phyloP scores from a whole-genome alignment of 768 basidiomycete species.

The Russula vinacea region DNA sequence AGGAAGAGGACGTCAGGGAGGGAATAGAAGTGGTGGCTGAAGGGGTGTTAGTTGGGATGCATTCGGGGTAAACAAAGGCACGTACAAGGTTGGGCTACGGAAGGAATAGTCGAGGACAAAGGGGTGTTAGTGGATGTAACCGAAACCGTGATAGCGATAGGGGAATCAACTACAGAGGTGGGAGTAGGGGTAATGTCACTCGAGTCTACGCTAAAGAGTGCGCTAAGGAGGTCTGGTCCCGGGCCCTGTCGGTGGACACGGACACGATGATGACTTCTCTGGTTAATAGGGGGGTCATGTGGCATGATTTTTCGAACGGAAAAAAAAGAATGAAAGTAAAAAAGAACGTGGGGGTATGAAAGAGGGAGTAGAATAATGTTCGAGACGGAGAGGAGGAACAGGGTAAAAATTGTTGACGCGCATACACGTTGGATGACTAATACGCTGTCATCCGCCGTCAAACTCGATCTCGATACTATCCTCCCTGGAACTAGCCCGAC shows the following conservation, averaged over 20 bases:
- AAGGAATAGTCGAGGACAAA: background rate
- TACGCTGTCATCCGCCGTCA: background rate
- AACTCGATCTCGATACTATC: background rate
- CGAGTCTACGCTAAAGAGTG: background rate
- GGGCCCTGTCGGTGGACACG: background rate
- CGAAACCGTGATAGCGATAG: background rate
- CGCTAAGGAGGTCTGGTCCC: no score
- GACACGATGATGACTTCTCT: background rate
- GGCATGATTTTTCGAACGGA: conserved; percentile 8
- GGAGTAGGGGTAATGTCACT: background rate
- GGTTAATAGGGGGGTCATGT: background rate
- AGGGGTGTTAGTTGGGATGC: background rate
- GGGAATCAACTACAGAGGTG: background rate
- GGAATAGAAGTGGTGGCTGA: background rate
- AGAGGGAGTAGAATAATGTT: background rate
- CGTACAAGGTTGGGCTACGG: background rate
- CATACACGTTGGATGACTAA: background rate
- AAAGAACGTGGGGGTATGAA: conserved; percentile 19
- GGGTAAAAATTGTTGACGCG: background rate
- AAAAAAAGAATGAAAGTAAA: conserved; percentile 1
- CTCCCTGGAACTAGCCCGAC: background rate
- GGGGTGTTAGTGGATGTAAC: background rate
- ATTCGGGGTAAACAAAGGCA: background rate
- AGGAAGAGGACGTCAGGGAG: background rate
- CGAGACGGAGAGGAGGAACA: background rate